These are phyloP conservation scores for Barbarea vulgaris DNA, from an alignment of 345 rosid genomes.

Conservation along the genomic window DNA sequence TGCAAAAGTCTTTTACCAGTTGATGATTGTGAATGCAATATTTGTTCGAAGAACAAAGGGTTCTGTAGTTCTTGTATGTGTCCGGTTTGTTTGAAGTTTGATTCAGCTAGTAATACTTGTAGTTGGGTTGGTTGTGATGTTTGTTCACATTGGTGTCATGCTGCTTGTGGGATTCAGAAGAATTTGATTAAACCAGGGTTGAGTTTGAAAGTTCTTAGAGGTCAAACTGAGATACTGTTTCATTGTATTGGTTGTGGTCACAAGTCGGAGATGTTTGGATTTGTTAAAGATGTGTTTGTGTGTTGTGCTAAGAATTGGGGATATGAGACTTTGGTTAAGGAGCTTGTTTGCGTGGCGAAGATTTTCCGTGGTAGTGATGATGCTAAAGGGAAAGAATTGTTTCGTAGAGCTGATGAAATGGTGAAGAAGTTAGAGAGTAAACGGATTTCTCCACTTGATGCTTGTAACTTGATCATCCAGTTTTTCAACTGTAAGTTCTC, in stretches of 20 bases:
- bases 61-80: constrained; percentile 97
- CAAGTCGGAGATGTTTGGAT: constrained; percentile 92
- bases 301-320: constrained; percentile 80
- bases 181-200: constrained; percentile 79
- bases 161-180: constrained; percentile 81
- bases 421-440: constrained; percentile 59
- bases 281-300: constrained; percentile 82
- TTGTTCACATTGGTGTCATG: constrained; percentile 98
- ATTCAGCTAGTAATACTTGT: constrained; percentile 90
- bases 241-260: constrained; percentile 84
- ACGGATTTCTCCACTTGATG: constrained; percentile 56
- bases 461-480: constrained; percentile 62
- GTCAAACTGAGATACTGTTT: constrained; percentile 75
- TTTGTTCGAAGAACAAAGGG: constrained; percentile 77
- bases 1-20: constrained; percentile 80
- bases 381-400: constrained; percentile 72
- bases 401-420: constrained; percentile 61
- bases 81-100: constrained; percentile 83
- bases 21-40: constrained; percentile 94
- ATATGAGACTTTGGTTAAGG: constrained; percentile 57
- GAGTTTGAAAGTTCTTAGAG: constrained; percentile 73
- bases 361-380: constrained; percentile 77
- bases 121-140: constrained; percentile 99
- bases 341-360: constrained; percentile 73
- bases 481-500: constrained; percentile 76